Evolutionary conservation across 225 moss, liverwort and hornwort genomes (phyloP).

Genomic region (Rhytidiadelphus loreus): DNA sequence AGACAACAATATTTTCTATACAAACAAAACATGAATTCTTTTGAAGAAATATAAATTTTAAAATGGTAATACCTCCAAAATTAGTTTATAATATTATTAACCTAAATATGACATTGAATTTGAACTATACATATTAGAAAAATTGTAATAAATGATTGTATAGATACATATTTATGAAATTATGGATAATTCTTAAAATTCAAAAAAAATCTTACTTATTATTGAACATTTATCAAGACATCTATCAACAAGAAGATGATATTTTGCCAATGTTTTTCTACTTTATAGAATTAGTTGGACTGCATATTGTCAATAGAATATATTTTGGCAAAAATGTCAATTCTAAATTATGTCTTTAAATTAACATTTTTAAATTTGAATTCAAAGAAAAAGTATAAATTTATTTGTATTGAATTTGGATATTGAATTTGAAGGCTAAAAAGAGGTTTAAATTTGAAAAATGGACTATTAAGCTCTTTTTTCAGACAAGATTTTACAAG

Average conservation of each 20-base stretch:
- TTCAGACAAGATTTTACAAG: not conserved
- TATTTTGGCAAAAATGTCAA: too few relatives aligned
- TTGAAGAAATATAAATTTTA: too few relatives aligned
- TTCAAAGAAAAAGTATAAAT: too few relatives aligned
- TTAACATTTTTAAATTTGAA: too few relatives aligned
- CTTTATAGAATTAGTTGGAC: not conserved
- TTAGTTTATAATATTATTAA: not conserved
- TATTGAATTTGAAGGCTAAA: too few relatives aligned
- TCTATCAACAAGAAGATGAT: not conserved
- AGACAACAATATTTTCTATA: not conserved
- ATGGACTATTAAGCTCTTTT: fast-evolving
- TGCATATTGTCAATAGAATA: fast-evolving
- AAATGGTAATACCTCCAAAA: not conserved
- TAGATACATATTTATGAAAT: not conserved
- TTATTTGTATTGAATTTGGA: not conserved
- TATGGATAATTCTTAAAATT: not conserved
- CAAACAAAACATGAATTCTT: not conserved
- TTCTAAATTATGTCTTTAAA: too few relatives aligned
- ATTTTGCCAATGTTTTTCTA: too few relatives aligned
- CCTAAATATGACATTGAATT: not conserved
- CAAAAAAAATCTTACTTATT: fast-evolving
- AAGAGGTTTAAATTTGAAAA: not conserved
- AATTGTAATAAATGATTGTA: not conserved
- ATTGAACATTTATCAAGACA: not conserved
- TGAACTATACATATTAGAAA: not conserved